Percentiles rank a stretch among this genome's conserved stretches.
These are phyloP conservation scores for Boletus holoroseus DNA, from an alignment of 1,284 basidiomycete species.

Conservation along the genomic window DNA sequence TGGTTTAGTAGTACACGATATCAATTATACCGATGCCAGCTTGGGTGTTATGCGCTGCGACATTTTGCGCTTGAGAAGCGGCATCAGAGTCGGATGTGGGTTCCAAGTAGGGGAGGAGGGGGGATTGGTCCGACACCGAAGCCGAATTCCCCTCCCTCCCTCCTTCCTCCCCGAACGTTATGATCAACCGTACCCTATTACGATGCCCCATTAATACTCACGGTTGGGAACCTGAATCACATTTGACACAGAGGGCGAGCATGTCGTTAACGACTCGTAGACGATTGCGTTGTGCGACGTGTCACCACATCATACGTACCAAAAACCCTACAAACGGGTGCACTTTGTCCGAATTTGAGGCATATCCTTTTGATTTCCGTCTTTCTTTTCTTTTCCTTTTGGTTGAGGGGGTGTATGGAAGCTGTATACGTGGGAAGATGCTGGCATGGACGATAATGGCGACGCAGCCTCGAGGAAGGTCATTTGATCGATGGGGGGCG, in stretches of 20 bases:
- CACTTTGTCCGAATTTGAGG: background rate
- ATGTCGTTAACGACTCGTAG: background rate
- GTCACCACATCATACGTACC: background rate
- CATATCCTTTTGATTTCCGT: too few relatives aligned
- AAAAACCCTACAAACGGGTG: background rate
- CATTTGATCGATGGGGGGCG: conserved; percentile 1
- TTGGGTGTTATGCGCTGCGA: background rate
- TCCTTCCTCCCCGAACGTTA: background rate
- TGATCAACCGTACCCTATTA: background rate
- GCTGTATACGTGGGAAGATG: conserved; percentile 5
- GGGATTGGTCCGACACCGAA: background rate
- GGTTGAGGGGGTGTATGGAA: background rate
- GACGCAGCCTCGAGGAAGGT: background rate
- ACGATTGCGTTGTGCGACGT: background rate
- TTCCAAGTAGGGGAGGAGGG: background rate
- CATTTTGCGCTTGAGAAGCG: conserved; percentile 1
- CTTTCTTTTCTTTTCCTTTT: background rate
- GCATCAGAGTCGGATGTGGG: background rate
- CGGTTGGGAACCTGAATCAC: background rate
- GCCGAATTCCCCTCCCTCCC: too few relatives aligned
- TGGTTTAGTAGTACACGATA: background rate
- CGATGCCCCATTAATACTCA: background rate
- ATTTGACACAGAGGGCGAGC: background rate
- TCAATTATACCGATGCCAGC: background rate
- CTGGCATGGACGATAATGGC: background rate